Percentiles rank a stretch among this genome's conserved stretches.
These are phyloP conservation scores for Telopea speciosissima DNA, from an alignment of 177 flowering plant species.

Conservation along the genomic window DNA sequence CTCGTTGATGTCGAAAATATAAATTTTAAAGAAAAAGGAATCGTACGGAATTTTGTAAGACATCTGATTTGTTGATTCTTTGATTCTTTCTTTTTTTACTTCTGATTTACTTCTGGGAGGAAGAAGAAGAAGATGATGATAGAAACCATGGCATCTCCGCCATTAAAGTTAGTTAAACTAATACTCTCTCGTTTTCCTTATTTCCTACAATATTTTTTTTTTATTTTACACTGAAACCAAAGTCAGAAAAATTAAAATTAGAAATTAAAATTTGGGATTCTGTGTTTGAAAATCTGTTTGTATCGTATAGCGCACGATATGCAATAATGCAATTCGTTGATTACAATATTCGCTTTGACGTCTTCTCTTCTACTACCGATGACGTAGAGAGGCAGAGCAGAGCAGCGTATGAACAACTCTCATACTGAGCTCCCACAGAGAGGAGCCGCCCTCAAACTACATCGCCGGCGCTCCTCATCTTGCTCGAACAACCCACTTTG, in stretches of 20 bases:
- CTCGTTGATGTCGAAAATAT: too few species aligned
- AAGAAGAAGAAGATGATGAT: too few species aligned
- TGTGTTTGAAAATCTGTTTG: conserved; percentile 1
- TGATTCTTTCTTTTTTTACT: too few species aligned
- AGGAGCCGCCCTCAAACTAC: conserved; percentile 27
- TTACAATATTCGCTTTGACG: conserved; percentile 8
- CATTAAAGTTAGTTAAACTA: too few species aligned
- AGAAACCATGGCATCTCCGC: too few species aligned
- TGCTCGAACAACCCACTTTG: conserved; percentile 23
- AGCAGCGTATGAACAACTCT: too few species aligned
- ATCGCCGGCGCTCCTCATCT: conserved; percentile 26
- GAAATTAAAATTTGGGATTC: too few species aligned
- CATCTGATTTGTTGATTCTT: too few species aligned
- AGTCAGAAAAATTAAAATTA: background rate
- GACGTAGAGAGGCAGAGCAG: too few species aligned
- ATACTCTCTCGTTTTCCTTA: background rate
- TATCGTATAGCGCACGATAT: conserved; percentile 24
- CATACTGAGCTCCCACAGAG: conserved; percentile 41
- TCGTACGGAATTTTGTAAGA: too few species aligned
- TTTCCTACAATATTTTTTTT: background rate
- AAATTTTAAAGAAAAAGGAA: too few species aligned
- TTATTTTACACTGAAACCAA: background rate
- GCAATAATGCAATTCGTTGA: conserved; percentile 24
- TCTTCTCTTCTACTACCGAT: background rate
- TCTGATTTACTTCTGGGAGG: too few species aligned